Evolutionary conservation across 2,329 filamentous ascomycete species (phyloP), one percentile per base, ranked within the genome.

Genomic region (Plenodomus tracheiphilus): DNA sequence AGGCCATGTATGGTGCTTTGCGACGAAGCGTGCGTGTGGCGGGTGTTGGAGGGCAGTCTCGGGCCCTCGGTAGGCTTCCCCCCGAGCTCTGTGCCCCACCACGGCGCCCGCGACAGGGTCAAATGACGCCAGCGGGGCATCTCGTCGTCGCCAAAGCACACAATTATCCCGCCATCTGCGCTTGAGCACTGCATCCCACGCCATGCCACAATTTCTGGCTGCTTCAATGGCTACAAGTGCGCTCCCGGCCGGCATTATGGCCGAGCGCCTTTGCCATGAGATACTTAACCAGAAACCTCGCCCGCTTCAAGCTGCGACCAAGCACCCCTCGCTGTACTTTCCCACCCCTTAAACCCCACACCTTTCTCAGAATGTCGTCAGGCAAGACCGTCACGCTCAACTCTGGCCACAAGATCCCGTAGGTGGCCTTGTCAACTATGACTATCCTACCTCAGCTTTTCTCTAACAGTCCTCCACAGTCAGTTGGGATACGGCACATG

Each of bases 321-420:
- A 25, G 25, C 32, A 49, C n/a, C 11, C 19, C 32, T 22, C 40
- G 21, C 40, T 25, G 38, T 40, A 20, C 35, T 17, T 36, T 35
- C 32, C 37, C 30, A 19, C 18, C 18, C 18, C 30, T 28, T 18
- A 50, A 28, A 42, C n/a, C 36, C 35, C 43, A 49, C 32, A 25
- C 36, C 46, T 42, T 40, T 22, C 47, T 53, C 61, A 68, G 35
- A 43, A 66, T 68, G 62, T 62, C 61, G 47, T 62, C 71, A 44
- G 72, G 74, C 58, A 65, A 71, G 62, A 68, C 62, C n/a, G 56
- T 64, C 30, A 66, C 59, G 15, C 61, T 69, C 36, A 69, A 58
- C 55, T 62, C 61, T 21, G 66, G 66, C 45, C 20, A 59, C 56
- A 66, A 66, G 52, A 69, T 94, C 58, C 87, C 65, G 64, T 66